Conservation (phyloP, 768 basidiomycete species). For the Pleurotus djamor region DNA sequence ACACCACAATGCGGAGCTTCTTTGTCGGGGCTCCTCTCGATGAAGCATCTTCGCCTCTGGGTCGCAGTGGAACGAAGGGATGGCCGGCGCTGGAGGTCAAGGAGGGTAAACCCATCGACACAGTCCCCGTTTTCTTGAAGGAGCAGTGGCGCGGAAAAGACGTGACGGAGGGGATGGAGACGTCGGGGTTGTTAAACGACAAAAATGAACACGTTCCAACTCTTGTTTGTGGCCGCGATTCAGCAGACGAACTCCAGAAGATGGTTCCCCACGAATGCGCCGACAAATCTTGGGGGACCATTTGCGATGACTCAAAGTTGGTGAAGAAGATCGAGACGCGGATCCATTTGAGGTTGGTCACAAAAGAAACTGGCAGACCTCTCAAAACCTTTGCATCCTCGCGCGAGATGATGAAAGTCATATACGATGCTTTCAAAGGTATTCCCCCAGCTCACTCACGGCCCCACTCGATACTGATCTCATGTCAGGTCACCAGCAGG, state of each 20-base stretch:
- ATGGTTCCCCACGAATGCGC: not conserved
- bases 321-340: not conserved
- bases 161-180: not conserved
- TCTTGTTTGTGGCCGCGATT: constrained; percentile 25
- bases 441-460: not conserved
- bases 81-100: constrained; percentile 13
- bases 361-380: not conserved
- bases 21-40: not conserved
- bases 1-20: not conserved
- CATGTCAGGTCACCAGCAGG: constrained; percentile 2
- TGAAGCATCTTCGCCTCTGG: constrained; percentile 9
- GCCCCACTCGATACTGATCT: not conserved
- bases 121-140: constrained; percentile 17
- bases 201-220: constrained; percentile 15
- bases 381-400: not conserved
- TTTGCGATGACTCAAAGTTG: not conserved
- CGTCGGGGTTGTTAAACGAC: constrained; percentile 12
- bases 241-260: constrained; percentile 8
- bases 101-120: not conserved
- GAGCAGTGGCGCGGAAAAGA: constrained; percentile 19
- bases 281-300: not conserved
- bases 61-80: constrained; percentile 14
- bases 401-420: not conserved
- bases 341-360: not conserved
- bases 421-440: not conserved